Percentiles rank a stretch among this genome's conserved stretches.
Conservation (phyloP, 2,329 filamentous ascomycete species). For the Sporothrix mexicana region DNA sequence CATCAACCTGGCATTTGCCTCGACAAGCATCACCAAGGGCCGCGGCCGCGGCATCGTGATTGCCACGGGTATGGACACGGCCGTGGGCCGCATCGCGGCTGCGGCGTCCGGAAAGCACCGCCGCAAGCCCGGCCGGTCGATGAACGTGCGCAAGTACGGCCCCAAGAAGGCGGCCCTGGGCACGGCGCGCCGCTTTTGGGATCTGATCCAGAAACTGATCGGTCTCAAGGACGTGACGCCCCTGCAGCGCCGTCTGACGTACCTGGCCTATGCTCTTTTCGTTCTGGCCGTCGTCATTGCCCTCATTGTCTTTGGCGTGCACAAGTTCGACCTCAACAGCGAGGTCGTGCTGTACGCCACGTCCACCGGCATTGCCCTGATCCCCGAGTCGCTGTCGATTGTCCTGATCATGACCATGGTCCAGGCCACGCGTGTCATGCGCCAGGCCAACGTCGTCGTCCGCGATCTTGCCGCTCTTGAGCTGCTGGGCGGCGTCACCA, state of each 20-base stretch:
- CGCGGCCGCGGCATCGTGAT: constrained; percentile 75
- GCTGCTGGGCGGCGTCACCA: constrained; percentile 72
- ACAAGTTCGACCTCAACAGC: constrained; percentile 58
- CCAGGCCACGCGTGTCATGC: constrained; percentile 69
- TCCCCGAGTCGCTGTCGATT: constrained; percentile 70
- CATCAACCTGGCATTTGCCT: constrained; percentile 76
- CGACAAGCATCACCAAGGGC: constrained; percentile 74
- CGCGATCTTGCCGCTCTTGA: constrained; percentile 71
- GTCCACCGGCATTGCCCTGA: constrained; percentile 67
- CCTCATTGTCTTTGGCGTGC: constrained; percentile 66
- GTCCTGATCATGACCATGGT: constrained; percentile 75
- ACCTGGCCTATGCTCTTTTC: constrained; percentile 82
- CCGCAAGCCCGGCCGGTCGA: constrained; percentile 52
- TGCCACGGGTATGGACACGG: constrained; percentile 74
- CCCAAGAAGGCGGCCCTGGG: constrained; percentile 50
- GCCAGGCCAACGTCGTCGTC: constrained; percentile 68
- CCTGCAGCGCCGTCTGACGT: constrained; percentile 82
- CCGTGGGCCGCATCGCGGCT: constrained; percentile 77
- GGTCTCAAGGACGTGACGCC: constrained; percentile 75
- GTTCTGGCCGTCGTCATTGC: constrained; percentile 68
- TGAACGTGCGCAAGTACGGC: constrained; percentile 52
- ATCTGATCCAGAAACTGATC: constrained; percentile 54
- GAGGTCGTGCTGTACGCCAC: constrained; percentile 67
- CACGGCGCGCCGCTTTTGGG: constrained; percentile 49
- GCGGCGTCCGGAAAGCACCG: constrained; percentile 61